Evolutionary conservation across 225 moss, liverwort and hornwort genomes (phyloP), one percentile per base, ranked within the genome.

Genomic region (Bryum argenteum): DNA sequence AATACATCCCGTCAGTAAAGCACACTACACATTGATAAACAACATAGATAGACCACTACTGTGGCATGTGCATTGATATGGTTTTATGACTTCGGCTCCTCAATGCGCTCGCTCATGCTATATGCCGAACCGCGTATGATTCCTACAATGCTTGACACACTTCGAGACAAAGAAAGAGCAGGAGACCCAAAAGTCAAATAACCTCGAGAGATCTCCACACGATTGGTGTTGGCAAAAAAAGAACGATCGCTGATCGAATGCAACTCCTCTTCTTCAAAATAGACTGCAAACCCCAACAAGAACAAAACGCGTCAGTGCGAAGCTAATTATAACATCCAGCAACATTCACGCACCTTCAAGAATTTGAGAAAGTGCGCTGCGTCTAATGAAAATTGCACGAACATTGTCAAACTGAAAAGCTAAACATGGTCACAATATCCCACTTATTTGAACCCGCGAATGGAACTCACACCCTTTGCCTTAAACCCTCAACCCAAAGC

Each of bases 41-140:
- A 11, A 17, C 37, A 62, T 55, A 15, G 39, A 70, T 28, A 55
- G 38, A 22, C 51, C 40, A 41, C 24, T 38, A 21, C 12, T 47
- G 22, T 22, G 38, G 17, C 57, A 66, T 14, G 39, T 14, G 59
- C 12, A 19, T 14, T 15, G 14, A 19, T 7, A 51, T 42, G 42
- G 75, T 20, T 62, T 61, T 62, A 65, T 78, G 66, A 66, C 72
- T 63, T 79, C 74, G 45, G 59, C 55, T 76, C 81, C 59, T 79
- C 73, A 23, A 71, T 43, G 21, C 65, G 74, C 40, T 74, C 80
- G 70, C 83, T 74, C 83, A 83, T 79, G 17, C 28, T 81, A 48
- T 33, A 53, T 63, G 60, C 39, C 39, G 54, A 67, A 66, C 43
- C 5, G 13, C 63, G 43, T 61, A 13, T 41, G 51, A 48, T 59